Conservation (phyloP, 1,139 yeast species). For the Lodderomyces pseudojiufengensis region DNA sequence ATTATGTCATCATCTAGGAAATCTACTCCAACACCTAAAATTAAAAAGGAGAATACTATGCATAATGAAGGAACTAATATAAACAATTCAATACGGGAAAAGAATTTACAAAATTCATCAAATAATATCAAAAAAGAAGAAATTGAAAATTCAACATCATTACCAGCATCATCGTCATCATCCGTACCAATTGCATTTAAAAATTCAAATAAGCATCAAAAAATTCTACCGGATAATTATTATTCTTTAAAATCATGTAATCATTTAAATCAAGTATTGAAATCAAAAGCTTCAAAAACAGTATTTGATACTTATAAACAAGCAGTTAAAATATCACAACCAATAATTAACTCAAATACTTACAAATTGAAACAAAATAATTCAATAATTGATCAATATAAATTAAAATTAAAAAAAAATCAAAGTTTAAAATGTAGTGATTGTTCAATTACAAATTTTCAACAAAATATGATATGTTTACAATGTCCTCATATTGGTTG, state of each 20-base stretch:
- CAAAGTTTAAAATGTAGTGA: slow-evolving; percentile 48
- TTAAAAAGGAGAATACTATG: not conserved
- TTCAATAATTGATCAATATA: slow-evolving; percentile 24
- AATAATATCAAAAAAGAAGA: no score
- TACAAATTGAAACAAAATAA: slow-evolving; percentile 32
- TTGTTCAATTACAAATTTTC: slow-evolving; percentile 44
- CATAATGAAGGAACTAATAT: no score
- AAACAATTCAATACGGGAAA: no score
- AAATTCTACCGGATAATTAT: slow-evolving; percentile 19
- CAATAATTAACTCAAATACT: slow-evolving; percentile 19
- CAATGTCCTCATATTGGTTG: slow-evolving; percentile 88
- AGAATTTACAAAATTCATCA: no score
- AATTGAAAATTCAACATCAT: not conserved
- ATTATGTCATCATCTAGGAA: slow-evolving; percentile 2
- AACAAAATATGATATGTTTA: slow-evolving; percentile 62
- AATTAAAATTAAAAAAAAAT: slow-evolving; percentile 37
- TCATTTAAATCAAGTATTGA: slow-evolving; percentile 52
- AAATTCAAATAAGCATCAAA: not conserved
- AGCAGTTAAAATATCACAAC: slow-evolving; percentile 48
- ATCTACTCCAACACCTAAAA: not conserved
- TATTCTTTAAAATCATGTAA: slow-evolving; percentile 45
- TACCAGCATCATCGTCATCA: not conserved
- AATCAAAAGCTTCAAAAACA: slow-evolving; percentile 52
- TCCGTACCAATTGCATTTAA: not conserved
- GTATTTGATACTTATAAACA: slow-evolving; percentile 57